Conservation (phyloP, 2,329 filamentous ascomycete species). For the Massarina eburnea region DNA sequence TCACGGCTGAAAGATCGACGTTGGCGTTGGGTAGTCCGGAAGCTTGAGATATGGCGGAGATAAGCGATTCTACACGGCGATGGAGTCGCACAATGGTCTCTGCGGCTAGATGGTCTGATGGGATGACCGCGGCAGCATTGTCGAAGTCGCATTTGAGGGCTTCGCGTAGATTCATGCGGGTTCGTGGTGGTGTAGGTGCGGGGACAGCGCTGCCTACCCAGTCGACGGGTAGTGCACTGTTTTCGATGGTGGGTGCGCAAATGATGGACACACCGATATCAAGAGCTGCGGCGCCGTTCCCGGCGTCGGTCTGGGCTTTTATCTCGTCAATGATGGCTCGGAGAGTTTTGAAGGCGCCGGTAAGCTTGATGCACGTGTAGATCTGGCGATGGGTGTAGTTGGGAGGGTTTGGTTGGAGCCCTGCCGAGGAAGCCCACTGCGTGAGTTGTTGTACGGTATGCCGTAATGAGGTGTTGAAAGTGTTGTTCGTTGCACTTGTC, state of each 20-base stretch:
- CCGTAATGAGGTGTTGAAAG: conserved; percentile 60
- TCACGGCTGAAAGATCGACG: conserved; percentile 31
- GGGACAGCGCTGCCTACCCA: conserved; percentile 36
- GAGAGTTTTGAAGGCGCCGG: conserved; percentile 64
- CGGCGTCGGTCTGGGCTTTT: conserved; percentile 60
- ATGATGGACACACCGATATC: conserved; percentile 71
- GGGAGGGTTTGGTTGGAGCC: conserved; percentile 56
- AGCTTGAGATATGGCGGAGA: conserved; percentile 39
- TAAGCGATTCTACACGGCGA: conserved; percentile 66
- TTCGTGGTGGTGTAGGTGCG: conserved; percentile 27
- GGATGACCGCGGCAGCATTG: conserved; percentile 59
- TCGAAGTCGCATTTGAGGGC: conserved; percentile 62
- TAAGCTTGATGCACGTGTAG: conserved; percentile 60
- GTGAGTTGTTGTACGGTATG: conserved; percentile 64
- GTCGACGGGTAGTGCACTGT: conserved; percentile 38
- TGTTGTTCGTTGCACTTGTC: conserved; percentile 59
- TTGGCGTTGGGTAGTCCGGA: conserved; percentile 24
- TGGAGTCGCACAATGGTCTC: conserved; percentile 66
- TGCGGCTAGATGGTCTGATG: conserved; percentile 58
- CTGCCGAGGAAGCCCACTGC: conserved; percentile 63
- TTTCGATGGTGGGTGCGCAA: conserved; percentile 60
- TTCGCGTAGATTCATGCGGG: conserved; percentile 60
- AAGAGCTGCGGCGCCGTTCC: conserved; percentile 63
- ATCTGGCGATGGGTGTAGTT: conserved; percentile 74
- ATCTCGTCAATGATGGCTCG: conserved; percentile 68